phyloP scores from a whole-genome alignment of 176 grass and related monocot species.

The Oryza glaberrima region DNA sequence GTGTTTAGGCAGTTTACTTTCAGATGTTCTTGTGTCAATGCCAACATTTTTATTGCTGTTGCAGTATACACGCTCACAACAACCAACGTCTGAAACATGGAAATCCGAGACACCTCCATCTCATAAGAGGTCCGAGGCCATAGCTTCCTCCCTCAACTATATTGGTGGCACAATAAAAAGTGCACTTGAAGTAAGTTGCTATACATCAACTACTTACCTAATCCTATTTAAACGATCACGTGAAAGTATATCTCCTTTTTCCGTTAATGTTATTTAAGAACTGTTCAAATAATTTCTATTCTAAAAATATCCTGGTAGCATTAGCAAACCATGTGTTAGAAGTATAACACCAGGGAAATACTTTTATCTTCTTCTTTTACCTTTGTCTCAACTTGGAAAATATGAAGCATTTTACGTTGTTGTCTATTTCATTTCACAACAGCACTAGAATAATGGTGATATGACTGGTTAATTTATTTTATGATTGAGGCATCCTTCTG shows the following conservation, averaged over 20 bases:
- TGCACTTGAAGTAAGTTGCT: constrained; percentile 72
- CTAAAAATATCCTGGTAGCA: neutral
- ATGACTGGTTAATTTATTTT: constrained; percentile 19
- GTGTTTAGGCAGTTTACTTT: constrained; percentile 31
- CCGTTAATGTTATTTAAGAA: neutral
- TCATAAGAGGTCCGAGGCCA: constrained; percentile 84
- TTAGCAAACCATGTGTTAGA: neutral
- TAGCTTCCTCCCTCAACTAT: constrained; percentile 85
- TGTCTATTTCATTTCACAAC: constrained; percentile 11
- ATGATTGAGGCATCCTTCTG: neutral
- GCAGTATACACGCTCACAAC: constrained; percentile 50
- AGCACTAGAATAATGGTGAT: neutral
- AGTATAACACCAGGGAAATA: neutral
- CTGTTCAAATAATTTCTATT: neutral
- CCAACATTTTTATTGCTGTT: constrained; percentile 40
- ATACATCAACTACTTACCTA: neutral
- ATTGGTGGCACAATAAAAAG: constrained; percentile 96
- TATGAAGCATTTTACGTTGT: constrained; percentile 21
- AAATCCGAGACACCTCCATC: constrained; percentile 75
- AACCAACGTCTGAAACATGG: constrained; percentile 7
- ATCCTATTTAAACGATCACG: constrained; percentile 1
- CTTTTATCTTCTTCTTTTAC: constrained; percentile 1
- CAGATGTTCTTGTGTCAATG: constrained; percentile 22
- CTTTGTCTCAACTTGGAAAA: constrained; percentile 1
- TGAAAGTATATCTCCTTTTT: neutral